phyloP scores from a whole-genome alignment of 805 yeast genomes.

The Ascoidea rubescens region DNA sequence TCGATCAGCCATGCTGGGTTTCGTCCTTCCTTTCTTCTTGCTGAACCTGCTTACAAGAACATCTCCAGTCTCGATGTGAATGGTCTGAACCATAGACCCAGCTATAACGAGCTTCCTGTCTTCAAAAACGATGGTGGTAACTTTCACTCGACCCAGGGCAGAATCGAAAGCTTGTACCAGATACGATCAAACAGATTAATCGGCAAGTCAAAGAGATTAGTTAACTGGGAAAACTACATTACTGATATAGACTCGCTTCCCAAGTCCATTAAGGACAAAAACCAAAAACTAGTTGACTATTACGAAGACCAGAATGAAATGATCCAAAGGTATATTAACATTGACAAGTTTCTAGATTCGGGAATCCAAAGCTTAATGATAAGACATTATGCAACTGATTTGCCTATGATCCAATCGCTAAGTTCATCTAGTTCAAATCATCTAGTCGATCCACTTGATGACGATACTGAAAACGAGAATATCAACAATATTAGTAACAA shows the following conservation, averaged over 20 bases:
- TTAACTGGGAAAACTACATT: not conserved
- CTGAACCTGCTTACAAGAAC: too few relatives aligned
- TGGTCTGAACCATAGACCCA: too few relatives aligned
- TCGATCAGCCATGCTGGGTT: too few relatives aligned
- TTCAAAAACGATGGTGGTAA: too few relatives aligned
- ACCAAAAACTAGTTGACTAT: slow-evolving; percentile 22
- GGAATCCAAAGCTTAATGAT: slow-evolving; percentile 58
- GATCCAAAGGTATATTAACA: slow-evolving; percentile 39
- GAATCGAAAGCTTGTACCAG: not conserved
- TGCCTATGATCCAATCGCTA: slow-evolving; percentile 2
- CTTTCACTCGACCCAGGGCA: too few relatives aligned
- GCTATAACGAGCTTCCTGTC: too few relatives aligned
- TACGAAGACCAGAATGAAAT: slow-evolving; percentile 48
- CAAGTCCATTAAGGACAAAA: slow-evolving; percentile 11
- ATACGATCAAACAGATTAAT: not conserved
- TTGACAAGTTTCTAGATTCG: slow-evolving; percentile 55
- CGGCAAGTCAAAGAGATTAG: not conserved
- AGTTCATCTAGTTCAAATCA: slow-evolving; percentile 9
- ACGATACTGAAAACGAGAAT: slow-evolving; percentile 9
- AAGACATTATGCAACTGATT: slow-evolving; percentile 37
- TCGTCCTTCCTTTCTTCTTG: too few relatives aligned
- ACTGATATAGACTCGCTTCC: not conserved
- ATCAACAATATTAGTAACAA: not conserved
- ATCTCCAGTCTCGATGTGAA: too few relatives aligned
- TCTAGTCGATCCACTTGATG: slow-evolving; percentile 13